phyloP scores from a whole-genome alignment of 2,329 filamentous ascomycete species.

The Trichoderma sp. region DNA sequence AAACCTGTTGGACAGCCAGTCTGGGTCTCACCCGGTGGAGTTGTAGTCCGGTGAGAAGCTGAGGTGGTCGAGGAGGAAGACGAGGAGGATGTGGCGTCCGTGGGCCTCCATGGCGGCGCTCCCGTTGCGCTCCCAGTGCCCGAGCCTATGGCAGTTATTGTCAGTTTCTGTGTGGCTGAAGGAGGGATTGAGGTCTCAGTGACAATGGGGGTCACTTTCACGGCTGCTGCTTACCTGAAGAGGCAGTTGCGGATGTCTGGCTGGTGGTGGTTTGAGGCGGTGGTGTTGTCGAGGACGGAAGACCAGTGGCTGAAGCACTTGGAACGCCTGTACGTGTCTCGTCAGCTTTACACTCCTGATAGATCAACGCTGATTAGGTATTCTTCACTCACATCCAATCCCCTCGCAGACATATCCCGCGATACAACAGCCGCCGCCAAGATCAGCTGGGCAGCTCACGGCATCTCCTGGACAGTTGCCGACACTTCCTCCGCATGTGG shows the following conservation, averaged over 20 bases:
- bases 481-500: conserved; percentile 62
- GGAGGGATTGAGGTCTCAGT: conserved; percentile 38
- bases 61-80: background rate
- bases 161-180: conserved; percentile 39
- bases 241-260: conserved; percentile 39
- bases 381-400: conserved; percentile 62
- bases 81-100: background rate
- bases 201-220: conserved; percentile 43
- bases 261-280: conserved; percentile 36
- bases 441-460: conserved; percentile 60
- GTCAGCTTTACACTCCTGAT: background rate
- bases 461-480: conserved; percentile 61
- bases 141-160: conserved; percentile 39
- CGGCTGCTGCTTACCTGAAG: conserved; percentile 39
- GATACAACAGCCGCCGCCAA: conserved; percentile 76
- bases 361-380: background rate
- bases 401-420: conserved; percentile 67
- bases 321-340: conserved; percentile 31
- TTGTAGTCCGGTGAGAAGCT: background rate
- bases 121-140: conserved; percentile 39
- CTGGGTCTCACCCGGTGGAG: conserved; percentile 28
- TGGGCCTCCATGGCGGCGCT: conserved; percentile 48
- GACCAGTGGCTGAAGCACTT: conserved; percentile 32
- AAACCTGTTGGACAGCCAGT: conserved; percentile 78
- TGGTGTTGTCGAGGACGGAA: conserved; percentile 22